Evolutionary conservation across 495 filamentous ascomycete species (phyloP).

Genomic region (Chaetomium fimeti): DNA sequence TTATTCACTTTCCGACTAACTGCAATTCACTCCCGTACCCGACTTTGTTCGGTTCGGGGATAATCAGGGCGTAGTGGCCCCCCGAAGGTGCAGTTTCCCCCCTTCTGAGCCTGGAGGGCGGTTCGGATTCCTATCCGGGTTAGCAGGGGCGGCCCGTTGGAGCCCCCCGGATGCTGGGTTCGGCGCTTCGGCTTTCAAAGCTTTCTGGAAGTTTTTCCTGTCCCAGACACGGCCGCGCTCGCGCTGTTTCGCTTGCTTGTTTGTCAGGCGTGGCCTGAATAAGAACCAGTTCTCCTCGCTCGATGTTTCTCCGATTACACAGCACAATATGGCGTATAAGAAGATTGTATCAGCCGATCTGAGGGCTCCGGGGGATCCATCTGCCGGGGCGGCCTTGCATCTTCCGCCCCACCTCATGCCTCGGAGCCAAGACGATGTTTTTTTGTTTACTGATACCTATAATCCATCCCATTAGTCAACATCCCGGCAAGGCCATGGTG

Average conservation of each 20-base stretch:
- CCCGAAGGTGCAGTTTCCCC: constrained; percentile 4
- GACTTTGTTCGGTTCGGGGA: constrained; percentile 11
- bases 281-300: not conserved
- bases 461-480: not conserved
- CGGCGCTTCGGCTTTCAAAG: not conserved
- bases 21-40: not conserved
- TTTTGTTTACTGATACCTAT: constrained; percentile 4
- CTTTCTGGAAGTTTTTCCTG: not conserved
- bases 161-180: not conserved
- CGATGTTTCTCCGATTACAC: too few species aligned
- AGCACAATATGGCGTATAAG: too few species aligned
- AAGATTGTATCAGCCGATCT: not conserved
- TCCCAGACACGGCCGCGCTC: not conserved
- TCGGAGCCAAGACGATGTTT: not conserved
- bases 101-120: not conserved
- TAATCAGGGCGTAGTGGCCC: constrained; percentile 20
- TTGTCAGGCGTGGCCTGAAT: not conserved
- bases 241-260: not conserved
- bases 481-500: not conserved
- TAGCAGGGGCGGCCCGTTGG: constrained; percentile 11
- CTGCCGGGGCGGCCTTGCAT: not conserved
- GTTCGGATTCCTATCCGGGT: constrained; percentile 7
- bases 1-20: not conserved
- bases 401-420: not conserved
- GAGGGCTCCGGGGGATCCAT: not conserved